Conservation (phyloP, 768 basidiomycete genomes). For the Boletus speciosus region DNA sequence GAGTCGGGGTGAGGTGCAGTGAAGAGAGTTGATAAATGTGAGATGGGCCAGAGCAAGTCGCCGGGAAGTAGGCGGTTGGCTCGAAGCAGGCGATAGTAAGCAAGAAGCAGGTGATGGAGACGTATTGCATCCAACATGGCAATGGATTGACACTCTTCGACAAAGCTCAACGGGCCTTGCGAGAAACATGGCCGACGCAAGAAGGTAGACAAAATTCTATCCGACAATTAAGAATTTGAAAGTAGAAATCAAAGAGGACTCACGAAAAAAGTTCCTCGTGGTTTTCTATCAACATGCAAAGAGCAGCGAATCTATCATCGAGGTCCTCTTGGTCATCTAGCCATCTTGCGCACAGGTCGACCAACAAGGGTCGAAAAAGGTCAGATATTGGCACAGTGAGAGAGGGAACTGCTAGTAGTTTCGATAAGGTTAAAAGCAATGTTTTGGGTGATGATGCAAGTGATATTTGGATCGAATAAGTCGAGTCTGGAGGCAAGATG, state of each 20-base stretch:
- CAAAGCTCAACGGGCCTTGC: constrained; percentile 53
- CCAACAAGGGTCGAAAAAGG: constrained; percentile 70
- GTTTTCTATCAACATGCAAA: constrained; percentile 62
- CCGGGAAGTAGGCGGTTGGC: constrained; percentile 68
- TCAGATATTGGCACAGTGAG: constrained; percentile 61
- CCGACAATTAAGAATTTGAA: background rate
- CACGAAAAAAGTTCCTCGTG: constrained; percentile 74
- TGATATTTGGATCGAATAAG: constrained; percentile 37
- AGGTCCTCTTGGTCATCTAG: constrained; percentile 48
- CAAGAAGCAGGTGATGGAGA: constrained; percentile 70
- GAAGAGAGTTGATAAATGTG: constrained; percentile 42
- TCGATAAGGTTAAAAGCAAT: constrained; percentile 55
- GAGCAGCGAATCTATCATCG: constrained; percentile 53
- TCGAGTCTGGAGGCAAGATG: constrained; percentile 41
- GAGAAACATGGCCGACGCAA: constrained; percentile 41
- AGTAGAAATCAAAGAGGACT: constrained; percentile 27
- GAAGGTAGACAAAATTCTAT: constrained; percentile 56
- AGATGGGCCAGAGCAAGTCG: constrained; percentile 56
- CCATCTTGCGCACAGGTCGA: constrained; percentile 84
- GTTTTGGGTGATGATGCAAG: constrained; percentile 38
- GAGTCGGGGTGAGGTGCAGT: constrained; percentile 54
- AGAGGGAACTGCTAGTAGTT: constrained; percentile 55
- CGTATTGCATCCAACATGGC: constrained; percentile 38
- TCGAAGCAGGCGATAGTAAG: constrained; percentile 77
- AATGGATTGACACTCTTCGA: constrained; percentile 31